These are phyloP conservation scores for Scedosporium aurantiacum DNA, from an alignment of 2,329 filamentous ascomycete species.

Conservation along the genomic window DNA sequence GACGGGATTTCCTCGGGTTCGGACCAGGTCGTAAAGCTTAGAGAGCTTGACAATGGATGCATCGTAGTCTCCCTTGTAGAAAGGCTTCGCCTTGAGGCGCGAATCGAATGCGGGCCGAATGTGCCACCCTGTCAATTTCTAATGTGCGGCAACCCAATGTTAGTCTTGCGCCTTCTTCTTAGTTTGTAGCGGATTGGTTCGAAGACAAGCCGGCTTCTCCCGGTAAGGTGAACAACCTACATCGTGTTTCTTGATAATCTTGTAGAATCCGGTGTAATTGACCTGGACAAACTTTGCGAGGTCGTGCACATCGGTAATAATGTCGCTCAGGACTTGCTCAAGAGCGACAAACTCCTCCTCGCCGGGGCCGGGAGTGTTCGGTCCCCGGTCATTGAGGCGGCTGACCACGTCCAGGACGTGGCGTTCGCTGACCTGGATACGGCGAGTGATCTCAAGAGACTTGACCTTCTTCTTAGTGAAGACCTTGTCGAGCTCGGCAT, in stretches of 20 bases:
- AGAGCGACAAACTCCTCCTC: conserved; percentile 92
- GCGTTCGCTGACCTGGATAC: conserved; percentile 77
- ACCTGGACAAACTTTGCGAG: conserved; percentile 95
- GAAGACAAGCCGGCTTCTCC: too few relatives aligned
- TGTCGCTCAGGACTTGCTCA: conserved; percentile 90
- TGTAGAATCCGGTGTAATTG: conserved; percentile 98
- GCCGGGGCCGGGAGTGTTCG: conserved; percentile 45
- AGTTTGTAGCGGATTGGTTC: background rate
- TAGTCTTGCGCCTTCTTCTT: conserved; percentile 9
- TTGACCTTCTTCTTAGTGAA: conserved; percentile 97
- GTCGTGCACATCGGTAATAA: conserved; percentile 97
- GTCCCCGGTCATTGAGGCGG: conserved; percentile 54
- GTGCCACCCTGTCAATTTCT: conserved; percentile 93
- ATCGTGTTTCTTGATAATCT: conserved; percentile 99
- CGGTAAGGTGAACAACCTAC: conserved; percentile 36
- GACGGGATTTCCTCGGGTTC: conserved; percentile 83
- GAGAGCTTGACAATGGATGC: conserved; percentile 90
- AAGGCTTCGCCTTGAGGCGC: conserved; percentile 87
- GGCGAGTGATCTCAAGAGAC: conserved; percentile 85
- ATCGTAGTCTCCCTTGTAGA: conserved; percentile 99
- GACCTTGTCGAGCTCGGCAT: conserved; percentile 91
- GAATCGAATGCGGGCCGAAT: conserved; percentile 93
- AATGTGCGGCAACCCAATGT: conserved; percentile 10
- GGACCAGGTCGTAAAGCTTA: conserved; percentile 86
- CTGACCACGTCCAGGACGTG: conserved; percentile 84